Percentiles rank a stretch among this genome's conserved stretches.
Conservation (phyloP, 441 rosid genomes). For the Brassica balearica region DNA sequence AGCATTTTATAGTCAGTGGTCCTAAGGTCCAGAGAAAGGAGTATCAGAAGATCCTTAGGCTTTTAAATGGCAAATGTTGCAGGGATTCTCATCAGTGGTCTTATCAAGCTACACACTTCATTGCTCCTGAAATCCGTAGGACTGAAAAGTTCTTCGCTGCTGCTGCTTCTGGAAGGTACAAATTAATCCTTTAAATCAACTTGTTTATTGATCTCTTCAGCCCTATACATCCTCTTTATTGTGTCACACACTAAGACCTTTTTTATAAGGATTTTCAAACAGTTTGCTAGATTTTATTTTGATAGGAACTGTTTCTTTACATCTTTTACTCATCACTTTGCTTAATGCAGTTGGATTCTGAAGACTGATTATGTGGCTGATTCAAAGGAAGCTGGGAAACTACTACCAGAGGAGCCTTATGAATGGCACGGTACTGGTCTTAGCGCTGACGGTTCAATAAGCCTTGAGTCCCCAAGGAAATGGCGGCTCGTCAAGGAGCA, state of each 20-base stretch:
- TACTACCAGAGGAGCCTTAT: constrained; percentile 74
- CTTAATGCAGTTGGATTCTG: constrained; percentile 77
- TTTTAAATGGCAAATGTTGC: constrained; percentile 77
- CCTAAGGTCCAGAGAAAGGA: constrained; percentile 74
- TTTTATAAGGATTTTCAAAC: background rate
- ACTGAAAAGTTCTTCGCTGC: constrained; percentile 93
- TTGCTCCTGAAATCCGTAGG: constrained; percentile 76
- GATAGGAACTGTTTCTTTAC: background rate
- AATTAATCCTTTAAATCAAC: background rate
- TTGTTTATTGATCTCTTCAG: background rate
- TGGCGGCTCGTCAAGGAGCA: constrained; percentile 85
- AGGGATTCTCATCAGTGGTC: constrained; percentile 97
- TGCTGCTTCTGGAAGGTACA: constrained; percentile 94
- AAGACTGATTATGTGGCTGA: constrained; percentile 80
- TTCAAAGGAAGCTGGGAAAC: constrained; percentile 73
- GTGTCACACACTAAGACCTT: constrained; percentile 2
- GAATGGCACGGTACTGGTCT: constrained; percentile 84
- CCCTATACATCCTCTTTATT: background rate
- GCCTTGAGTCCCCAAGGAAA: constrained; percentile 85
- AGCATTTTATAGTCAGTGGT: constrained; percentile 76
- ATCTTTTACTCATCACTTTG: constrained; percentile 26
- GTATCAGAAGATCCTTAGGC: constrained; percentile 69
- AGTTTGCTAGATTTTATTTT: constrained; percentile 4
- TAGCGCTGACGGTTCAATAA: constrained; percentile 83
- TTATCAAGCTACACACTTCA: constrained; percentile 93